phyloP scores from a whole-genome alignment of 352 stramenopile species.

The Globisporangium canariense region DNA sequence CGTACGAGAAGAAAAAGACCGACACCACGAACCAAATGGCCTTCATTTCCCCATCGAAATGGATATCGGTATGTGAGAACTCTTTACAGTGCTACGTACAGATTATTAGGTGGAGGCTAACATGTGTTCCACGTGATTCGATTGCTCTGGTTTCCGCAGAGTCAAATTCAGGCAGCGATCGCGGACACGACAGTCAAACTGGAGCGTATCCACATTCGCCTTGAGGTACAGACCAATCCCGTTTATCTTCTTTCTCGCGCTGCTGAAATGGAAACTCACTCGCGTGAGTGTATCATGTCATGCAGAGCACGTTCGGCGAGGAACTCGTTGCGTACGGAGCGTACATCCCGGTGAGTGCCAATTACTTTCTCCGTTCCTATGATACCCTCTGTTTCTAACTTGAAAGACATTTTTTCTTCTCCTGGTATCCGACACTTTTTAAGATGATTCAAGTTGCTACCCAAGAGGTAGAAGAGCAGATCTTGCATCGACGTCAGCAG shows the following conservation, averaged over 20 bases:
- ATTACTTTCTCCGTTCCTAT: not conserved
- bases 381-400: not conserved
- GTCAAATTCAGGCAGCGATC: conserved; percentile 41
- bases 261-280: not conserved
- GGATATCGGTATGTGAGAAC: conserved; percentile 38
- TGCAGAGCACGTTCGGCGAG: conserved; percentile 39
- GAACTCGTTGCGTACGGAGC: conserved; percentile 51
- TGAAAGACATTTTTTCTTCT: not conserved
- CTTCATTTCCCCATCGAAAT: conserved; percentile 56
- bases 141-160: conserved; percentile 22
- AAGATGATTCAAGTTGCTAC: conserved; percentile 57
- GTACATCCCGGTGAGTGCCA: conserved; percentile 40
- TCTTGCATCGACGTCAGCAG: conserved; percentile 57
- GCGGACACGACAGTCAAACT: conserved; percentile 58
- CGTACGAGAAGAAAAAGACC: conserved; percentile 25
- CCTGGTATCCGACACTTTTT: not conserved
- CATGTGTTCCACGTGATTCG: not conserved
- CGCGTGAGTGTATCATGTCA: not conserved
- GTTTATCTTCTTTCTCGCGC: not conserved
- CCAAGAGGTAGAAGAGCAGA: conserved; percentile 51
- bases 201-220: conserved; percentile 60
- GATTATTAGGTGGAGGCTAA: not conserved
- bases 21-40: conserved; percentile 11
- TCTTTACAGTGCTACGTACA: not conserved
- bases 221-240: conserved; percentile 40